Evolutionary conservation across 208 protist species (phyloP), one percentile per base, ranked within the genome.

Genomic region (Strigomonas galati): DNA sequence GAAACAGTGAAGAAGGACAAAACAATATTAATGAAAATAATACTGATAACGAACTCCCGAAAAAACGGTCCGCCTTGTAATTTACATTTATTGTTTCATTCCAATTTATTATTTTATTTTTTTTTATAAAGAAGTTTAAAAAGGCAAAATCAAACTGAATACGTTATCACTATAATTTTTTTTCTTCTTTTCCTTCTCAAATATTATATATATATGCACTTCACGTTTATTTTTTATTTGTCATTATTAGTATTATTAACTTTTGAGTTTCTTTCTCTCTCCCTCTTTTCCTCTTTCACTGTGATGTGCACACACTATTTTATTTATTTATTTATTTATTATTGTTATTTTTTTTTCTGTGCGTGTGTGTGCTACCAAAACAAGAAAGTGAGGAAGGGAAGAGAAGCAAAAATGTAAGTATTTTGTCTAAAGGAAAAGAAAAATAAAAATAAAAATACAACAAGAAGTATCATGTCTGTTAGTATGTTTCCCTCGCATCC

Each of bases 291-390:
- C 44, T 65, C 23, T 66, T 31, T 57, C 19, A 30, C 10, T 46
- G 10, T 37, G 44, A 70, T n/a, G n/a, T n/a, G n/a, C n/a, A n/a
- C n/a, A n/a, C n/a, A n/a, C n/a, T n/a, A 3, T 26, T 71, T 0
- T 58, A 54, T 43, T 51, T 46, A 27, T 15, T 56, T 46, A 57
- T 44, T 66, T 58, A 2, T 64, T 48, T 61, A 15, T 69, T 65
- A 55, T n/a, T n/a, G 9, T 71, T 19, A 54, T 56, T 62, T 51
- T 63, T 37, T 71, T 71, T 46, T 56, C 9, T 56, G 52, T 56
- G 52, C 19, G 52, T 56, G 52, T 28, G 52, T 56, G 52, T 56
- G 52, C 37, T 54, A 54, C 24, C 37, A 26, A 23, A 57, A 32
- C 23, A 65, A 51, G 28, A 30, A 48, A 26, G 19, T 19, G 60